Evolutionary conservation across 352 stramenopile species (phyloP).

Genomic region (Phytophthora capsici): DNA sequence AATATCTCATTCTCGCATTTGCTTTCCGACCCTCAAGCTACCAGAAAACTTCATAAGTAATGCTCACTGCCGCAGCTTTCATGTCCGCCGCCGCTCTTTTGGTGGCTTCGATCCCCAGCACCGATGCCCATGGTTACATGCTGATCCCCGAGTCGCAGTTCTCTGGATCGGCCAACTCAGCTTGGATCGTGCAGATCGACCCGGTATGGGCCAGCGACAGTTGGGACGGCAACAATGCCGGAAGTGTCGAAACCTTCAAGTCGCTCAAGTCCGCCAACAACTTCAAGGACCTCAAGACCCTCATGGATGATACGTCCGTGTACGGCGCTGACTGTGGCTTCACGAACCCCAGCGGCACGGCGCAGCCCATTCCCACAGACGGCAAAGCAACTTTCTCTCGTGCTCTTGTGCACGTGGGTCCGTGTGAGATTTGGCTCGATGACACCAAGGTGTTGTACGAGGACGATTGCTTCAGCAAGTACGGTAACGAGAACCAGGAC

Average conservation of each 20-base stretch:
- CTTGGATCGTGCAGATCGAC: constrained; percentile 34
- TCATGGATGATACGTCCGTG: constrained; percentile 31
- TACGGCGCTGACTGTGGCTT: constrained; percentile 33
- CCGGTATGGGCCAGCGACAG: constrained; percentile 22
- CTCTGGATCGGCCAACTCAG: constrained; percentile 22
- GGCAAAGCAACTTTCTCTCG: constrained; percentile 29
- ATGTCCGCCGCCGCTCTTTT: constrained; percentile 15
- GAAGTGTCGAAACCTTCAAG: constrained; percentile 16
- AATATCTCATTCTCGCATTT: constrained; percentile 12
- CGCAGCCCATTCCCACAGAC: constrained; percentile 23
- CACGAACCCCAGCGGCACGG: constrained; percentile 24
- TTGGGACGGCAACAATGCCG: constrained; percentile 20
- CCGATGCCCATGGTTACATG: constrained; percentile 35
- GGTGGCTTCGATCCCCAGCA: constrained; percentile 6
- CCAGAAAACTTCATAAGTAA: not conserved
- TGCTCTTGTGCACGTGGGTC: constrained; percentile 15
- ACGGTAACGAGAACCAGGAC: constrained; percentile 28
- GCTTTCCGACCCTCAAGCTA: not conserved
- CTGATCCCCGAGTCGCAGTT: constrained; percentile 28
- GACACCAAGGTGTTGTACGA: constrained; percentile 33
- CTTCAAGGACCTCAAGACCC: constrained; percentile 21
- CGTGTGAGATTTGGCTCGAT: constrained; percentile 22
- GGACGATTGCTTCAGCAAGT: constrained; percentile 37
- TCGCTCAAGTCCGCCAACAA: constrained; percentile 22
- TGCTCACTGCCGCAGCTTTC: constrained; percentile 20